Base-by-base conservation (phyloP, 2,329 filamentous ascomycete species). In the Diaporthe destruens region DNA sequence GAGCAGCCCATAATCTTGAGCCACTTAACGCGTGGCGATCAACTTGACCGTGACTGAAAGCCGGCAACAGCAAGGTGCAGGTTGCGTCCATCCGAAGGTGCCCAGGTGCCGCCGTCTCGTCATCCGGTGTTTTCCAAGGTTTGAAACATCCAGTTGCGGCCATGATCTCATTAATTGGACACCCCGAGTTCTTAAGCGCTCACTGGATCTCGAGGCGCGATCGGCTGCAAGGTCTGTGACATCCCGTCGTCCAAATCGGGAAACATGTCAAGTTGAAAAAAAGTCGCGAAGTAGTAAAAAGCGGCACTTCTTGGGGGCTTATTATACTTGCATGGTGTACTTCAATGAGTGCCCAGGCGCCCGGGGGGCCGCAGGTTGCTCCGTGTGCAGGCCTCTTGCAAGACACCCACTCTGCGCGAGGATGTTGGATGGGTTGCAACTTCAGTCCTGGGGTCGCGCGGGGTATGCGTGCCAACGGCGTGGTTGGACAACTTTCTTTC, bases 141-240 rank as follows among this genome's bases (percentile, higher is more conserved):
- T 68, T 71, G 72, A 73, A 73, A 73, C 72, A 25, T n/a, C 51
- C 57, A 66, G 63, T 53, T 73, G 53, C 65, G 42, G 59, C 51
- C 36, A 73, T 73, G 69, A 73, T 71, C 54, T 71, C 72, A 73
- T 71, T 57, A 59, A 69, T 36, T 63, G 54, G 29, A 59, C 61
- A 71, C 56, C n/a, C n/a, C n/a, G n/a, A n/a, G n/a, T n/a, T 66
- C 47, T 39, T 23, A 61, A 53, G 29, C 39, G 42, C 44, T 51
- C 42, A 20, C 47, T 56, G 25, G 66, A 44, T 16, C 44, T 61
- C 34, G 20, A 53, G 18, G 34, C 55, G 44, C 68, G 44, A 47
- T 59, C 44, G 44, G 29, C 47, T 69, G 54, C 29, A 32, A 65
- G 59, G 42, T 49, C 44, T 65, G 44, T 65, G 59, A 29, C 18